phyloP scores from a whole-genome alignment of 768 basidiomycete genomes.

The Leccinum aurantiacum region DNA sequence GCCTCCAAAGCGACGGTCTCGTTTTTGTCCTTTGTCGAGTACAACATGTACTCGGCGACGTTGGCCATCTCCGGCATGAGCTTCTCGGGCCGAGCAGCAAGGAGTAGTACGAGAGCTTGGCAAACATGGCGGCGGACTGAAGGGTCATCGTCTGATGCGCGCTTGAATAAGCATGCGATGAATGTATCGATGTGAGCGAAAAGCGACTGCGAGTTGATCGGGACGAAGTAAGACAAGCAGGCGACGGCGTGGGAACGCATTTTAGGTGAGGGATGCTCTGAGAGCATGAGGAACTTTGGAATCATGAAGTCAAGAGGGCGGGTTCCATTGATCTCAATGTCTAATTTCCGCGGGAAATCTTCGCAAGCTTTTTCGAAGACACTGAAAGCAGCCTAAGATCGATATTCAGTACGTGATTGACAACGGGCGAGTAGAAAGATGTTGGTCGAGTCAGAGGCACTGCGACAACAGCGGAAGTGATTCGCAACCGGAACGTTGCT shows the following conservation, averaged over 20 bases:
- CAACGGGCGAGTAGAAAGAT: background rate
- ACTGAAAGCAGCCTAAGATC: slow-evolving; percentile 80
- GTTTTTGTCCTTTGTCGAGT: slow-evolving; percentile 96
- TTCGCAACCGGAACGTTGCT: background rate
- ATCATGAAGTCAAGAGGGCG: slow-evolving; percentile 95
- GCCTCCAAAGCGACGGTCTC: slow-evolving; percentile 96
- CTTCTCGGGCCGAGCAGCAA: slow-evolving; percentile 92
- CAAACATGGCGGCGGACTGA: slow-evolving; percentile 94
- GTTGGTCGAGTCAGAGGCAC: background rate
- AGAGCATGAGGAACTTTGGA: slow-evolving; percentile 87
- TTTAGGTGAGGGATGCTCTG: slow-evolving; percentile 82
- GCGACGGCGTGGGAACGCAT: slow-evolving; percentile 93
- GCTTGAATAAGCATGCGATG: slow-evolving; percentile 90
- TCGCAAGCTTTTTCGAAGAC: slow-evolving; percentile 95
- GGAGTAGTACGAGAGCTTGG: slow-evolving; percentile 89
- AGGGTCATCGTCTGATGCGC: slow-evolving; percentile 92
- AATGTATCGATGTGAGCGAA: slow-evolving; percentile 91
- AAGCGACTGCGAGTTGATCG: slow-evolving; percentile 82
- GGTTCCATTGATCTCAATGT: slow-evolving; percentile 90
- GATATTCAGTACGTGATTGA: slow-evolving; percentile 18
- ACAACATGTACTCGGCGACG: slow-evolving; percentile 98
- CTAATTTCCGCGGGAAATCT: slow-evolving; percentile 94
- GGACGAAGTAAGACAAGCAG: slow-evolving; percentile 93
- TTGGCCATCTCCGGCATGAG: slow-evolving; percentile 94
- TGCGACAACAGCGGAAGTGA: slow-evolving; percentile 6